phyloP scores from a whole-genome alignment of 2,329 filamentous ascomycete genomes.

The Diaporthe humulicola region DNA sequence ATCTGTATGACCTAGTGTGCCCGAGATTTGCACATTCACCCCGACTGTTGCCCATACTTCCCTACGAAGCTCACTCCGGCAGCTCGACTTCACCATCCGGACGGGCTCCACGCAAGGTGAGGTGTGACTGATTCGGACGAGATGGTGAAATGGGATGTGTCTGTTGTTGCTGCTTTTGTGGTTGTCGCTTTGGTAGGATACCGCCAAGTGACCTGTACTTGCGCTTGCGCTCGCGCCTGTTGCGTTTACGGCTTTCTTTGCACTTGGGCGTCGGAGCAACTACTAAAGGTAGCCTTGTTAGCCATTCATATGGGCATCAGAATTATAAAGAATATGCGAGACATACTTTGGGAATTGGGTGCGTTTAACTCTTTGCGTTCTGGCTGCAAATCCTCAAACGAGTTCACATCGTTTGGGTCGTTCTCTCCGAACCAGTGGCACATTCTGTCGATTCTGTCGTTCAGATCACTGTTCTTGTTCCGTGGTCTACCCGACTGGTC shows the following conservation, averaged over 20 bases:
- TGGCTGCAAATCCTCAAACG: background rate
- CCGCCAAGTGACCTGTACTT: too few species aligned
- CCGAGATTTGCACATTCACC: too few species aligned
- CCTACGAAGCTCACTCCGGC: background rate
- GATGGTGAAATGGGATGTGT: background rate
- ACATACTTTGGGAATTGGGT: background rate
- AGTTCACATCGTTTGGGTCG: background rate
- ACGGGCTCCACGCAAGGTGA: background rate
- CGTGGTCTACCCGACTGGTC: too few species aligned
- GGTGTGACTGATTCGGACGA: too few species aligned
- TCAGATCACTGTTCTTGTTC: background rate
- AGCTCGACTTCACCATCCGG: background rate
- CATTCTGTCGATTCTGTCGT: background rate
- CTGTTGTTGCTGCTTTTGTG: too few species aligned
- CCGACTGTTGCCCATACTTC: too few species aligned
- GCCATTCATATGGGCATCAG: background rate
- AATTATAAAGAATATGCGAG: background rate
- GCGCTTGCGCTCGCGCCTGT: too few species aligned
- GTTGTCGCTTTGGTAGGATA: too few species aligned
- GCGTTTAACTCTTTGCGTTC: background rate
- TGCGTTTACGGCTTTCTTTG: too few species aligned
- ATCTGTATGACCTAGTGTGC: too few species aligned
- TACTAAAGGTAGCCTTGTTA: background rate
- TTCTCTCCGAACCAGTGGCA: background rate
- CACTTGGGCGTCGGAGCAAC: too few species aligned